phyloP scores from a whole-genome alignment of 371 early-diverging fungal genomes.

The Mucor irregularis region DNA sequence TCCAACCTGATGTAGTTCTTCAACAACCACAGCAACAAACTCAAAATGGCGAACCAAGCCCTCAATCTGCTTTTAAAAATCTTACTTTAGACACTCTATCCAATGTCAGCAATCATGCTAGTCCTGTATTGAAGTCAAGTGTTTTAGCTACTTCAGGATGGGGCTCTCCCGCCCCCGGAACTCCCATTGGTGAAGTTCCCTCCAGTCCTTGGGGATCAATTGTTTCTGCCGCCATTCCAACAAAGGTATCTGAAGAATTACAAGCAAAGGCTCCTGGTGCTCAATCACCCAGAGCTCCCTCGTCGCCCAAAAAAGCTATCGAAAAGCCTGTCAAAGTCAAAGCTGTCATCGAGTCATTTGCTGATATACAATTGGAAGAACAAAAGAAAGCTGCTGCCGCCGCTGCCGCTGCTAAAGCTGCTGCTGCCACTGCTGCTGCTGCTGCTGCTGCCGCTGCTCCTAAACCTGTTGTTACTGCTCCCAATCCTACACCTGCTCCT shows the following conservation, averaged over 20 bases:
- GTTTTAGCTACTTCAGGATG: conserved; percentile 21
- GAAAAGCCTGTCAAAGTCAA: conserved; percentile 17
- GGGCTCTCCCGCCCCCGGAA: conserved; percentile 47
- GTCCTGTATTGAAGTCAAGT: conserved; percentile 27
- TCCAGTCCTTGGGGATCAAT: conserved; percentile 40
- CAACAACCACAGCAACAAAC: conserved; percentile 30
- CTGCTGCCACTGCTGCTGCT: not conserved
- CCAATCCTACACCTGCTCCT: not conserved
- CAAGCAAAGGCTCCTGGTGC: conserved; percentile 33
- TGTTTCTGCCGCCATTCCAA: conserved; percentile 30
- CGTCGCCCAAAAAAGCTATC: conserved; percentile 25
- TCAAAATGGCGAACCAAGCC: conserved; percentile 18
- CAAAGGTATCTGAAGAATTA: conserved; percentile 32
- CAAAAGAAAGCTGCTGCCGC: conserved; percentile 7
- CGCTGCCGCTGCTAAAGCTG: not conserved
- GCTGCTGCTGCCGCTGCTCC: not conserved
- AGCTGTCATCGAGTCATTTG: conserved; percentile 23
- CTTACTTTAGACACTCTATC: conserved; percentile 8
- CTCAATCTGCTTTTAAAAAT: conserved; percentile 18
- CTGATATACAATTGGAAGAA: conserved; percentile 24
- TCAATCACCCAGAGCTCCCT: conserved; percentile 30
- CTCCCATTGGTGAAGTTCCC: conserved; percentile 38
- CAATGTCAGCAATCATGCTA: conserved; percentile 22
- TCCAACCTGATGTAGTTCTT: not conserved
- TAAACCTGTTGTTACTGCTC: conserved; percentile 3